A percentile compares a stretch with the other conserved stretches of the same genome.
Evolutionary conservation across 495 filamentous ascomycete genomes (phyloP).

Genomic region (Podospora appendiculata): DNA sequence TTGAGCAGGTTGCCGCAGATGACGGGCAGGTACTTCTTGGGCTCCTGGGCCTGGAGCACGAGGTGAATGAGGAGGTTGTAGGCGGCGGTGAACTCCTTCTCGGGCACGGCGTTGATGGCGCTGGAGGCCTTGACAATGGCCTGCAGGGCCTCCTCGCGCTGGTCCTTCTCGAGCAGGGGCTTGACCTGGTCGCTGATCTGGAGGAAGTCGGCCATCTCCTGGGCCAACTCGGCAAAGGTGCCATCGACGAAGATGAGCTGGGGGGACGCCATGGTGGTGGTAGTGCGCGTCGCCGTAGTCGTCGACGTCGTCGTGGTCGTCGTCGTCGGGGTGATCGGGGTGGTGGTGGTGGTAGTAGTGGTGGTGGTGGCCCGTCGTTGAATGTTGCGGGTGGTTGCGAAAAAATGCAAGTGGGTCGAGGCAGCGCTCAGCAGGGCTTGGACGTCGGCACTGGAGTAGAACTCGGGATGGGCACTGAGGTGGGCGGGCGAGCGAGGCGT

Average conservation of each 20-base stretch:
- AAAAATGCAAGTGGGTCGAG: constrained; percentile 3
- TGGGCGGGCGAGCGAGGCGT: not conserved
- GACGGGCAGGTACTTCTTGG: constrained; percentile 74
- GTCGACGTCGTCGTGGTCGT: too few species aligned
- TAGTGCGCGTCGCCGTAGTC: too few species aligned
- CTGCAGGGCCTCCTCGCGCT: constrained; percentile 82
- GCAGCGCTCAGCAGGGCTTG: constrained; percentile 2
- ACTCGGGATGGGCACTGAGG: constrained; percentile 1
- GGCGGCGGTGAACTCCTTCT: constrained; percentile 90
- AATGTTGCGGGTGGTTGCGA: not conserved
- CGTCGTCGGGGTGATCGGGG: too few species aligned
- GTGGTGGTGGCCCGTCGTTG: constrained; percentile 11
- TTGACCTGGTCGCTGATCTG: constrained; percentile 62
- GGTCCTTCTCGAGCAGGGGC: constrained; percentile 59
- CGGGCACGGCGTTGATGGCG: constrained; percentile 70
- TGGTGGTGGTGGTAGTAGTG: constrained; percentile 6
- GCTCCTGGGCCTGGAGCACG: constrained; percentile 70
- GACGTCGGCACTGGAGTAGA: constrained; percentile 1
- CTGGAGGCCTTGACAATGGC: constrained; percentile 70
- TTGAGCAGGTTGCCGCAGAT: constrained; percentile 82
- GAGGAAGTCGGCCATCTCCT: constrained; percentile 82
- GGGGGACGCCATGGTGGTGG: not conserved
- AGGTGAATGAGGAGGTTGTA: constrained; percentile 97
- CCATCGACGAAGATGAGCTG: constrained; percentile 79
- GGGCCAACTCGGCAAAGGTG: constrained; percentile 75